These are phyloP conservation scores for Euphorbia schlechtendalii DNA, from an alignment of 441 rosid species.

Conservation along the genomic window DNA sequence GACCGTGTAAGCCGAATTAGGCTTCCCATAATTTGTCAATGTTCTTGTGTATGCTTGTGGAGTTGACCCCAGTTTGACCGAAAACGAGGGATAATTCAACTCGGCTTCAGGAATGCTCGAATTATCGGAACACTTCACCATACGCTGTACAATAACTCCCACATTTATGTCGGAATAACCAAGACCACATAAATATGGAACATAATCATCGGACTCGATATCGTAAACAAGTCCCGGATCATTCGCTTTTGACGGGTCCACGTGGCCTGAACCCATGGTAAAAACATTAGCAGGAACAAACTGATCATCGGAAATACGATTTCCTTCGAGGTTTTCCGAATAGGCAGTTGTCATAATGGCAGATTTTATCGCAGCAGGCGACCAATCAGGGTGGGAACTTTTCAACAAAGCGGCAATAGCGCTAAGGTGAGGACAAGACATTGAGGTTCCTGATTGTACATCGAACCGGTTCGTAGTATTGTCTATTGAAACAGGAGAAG, in stretches of 20 bases:
- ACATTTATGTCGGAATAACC: slow-evolving; percentile 21
- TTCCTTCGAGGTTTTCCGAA: neutral
- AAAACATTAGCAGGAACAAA: neutral
- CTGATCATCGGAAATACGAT: neutral
- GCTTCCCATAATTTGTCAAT: slow-evolving; percentile 17
- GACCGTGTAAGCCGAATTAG: slow-evolving; percentile 22
- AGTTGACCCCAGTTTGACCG: slow-evolving; percentile 2
- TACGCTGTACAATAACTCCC: slow-evolving; percentile 7
- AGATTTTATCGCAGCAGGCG: neutral
- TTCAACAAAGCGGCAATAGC: slow-evolving; percentile 51
- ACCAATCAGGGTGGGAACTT: neutral
- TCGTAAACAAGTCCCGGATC: slow-evolving; percentile 33
- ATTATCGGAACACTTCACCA: slow-evolving; percentile 8
- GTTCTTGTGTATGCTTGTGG: slow-evolving; percentile 10
- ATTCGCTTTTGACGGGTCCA: slow-evolving; percentile 12
- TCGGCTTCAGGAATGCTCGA: slow-evolving; percentile 7
- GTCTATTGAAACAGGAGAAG: slow-evolving; percentile 19
- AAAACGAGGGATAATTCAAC: neutral
- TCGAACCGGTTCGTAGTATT: slow-evolving; percentile 27
- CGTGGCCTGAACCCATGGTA: neutral
- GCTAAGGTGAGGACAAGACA: slow-evolving; percentile 60
- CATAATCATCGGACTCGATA: slow-evolving; percentile 25
- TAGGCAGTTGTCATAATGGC: neutral
- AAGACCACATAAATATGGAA: slow-evolving; percentile 33
- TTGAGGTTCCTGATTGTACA: slow-evolving; percentile 45